Evolutionary conservation across 108 stramenopile genomes (phyloP).

Genomic region (Licmophora abbreviata): DNA sequence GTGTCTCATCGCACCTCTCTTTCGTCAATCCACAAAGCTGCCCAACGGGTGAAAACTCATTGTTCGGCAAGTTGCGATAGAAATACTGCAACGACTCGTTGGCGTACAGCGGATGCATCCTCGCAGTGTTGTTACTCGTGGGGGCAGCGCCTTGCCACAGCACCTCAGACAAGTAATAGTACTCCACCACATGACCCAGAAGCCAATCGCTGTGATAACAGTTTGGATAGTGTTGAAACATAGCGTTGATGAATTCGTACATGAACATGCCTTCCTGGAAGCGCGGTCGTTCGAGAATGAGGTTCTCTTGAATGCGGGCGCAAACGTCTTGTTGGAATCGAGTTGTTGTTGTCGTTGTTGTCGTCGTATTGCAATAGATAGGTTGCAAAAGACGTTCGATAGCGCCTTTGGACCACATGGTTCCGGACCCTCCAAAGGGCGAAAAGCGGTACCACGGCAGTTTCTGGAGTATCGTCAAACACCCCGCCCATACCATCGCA

Average conservation of each 20-base stretch:
- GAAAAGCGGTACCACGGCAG: constrained; percentile 11
- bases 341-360: not conserved
- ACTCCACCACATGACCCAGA: constrained; percentile 21
- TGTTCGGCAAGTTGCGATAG: too few species aligned
- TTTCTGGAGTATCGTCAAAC: constrained; percentile 11
- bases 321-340: not conserved
- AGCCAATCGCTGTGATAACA: constrained; percentile 15
- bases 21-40: too few species aligned
- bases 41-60: too few species aligned
- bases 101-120: too few species aligned
- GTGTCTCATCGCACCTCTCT: too few species aligned
- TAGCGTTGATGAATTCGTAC: constrained; percentile 20
- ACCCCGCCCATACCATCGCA: constrained; percentile 20
- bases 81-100: too few species aligned
- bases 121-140: too few species aligned
- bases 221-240: constrained; percentile 5
- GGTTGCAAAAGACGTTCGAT: not conserved
- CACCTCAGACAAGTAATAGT: constrained; percentile 20
- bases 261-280: constrained; percentile 29
- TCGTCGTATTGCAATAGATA: not conserved
- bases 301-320: not conserved
- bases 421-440: constrained; percentile 45
- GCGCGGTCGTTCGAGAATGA: constrained; percentile 13
- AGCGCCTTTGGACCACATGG: not conserved
- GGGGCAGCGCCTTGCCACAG: too few species aligned